phyloP scores from a whole-genome alignment of 2,329 filamentous ascomycete species.

The Trichoderma breve region DNA sequence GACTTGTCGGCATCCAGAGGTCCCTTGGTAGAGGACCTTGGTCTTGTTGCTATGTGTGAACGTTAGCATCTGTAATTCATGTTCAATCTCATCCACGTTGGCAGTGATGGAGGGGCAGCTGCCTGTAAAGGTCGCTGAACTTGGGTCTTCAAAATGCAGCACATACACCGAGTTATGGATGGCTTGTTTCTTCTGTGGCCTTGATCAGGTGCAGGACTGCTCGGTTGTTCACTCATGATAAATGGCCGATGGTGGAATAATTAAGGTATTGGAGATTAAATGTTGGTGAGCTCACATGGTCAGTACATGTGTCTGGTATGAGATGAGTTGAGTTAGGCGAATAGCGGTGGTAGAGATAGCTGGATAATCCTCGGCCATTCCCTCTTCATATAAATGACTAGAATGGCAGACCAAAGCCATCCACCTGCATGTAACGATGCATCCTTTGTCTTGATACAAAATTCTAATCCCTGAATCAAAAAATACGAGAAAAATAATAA shows the following conservation, averaged over 20 bases:
- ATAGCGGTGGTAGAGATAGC: neutral
- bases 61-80: conserved; percentile 13
- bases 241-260: neutral
- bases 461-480: neutral
- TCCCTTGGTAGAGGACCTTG: conserved; percentile 71
- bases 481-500: neutral
- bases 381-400: neutral
- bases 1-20: conserved; percentile 77
- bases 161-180: conserved; percentile 37
- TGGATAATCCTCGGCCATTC: conserved; percentile 7
- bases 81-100: too few relatives aligned
- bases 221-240: conserved; percentile 20
- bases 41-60: conserved; percentile 45
- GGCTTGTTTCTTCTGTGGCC: conserved; percentile 34
- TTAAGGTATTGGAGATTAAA: neutral
- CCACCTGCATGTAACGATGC: neutral
- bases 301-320: neutral
- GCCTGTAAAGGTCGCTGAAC: neutral
- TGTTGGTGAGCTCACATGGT: neutral
- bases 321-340: neutral
- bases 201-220: conserved; percentile 19
- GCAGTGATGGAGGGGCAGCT: conserved; percentile 1
- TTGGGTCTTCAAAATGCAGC: neutral
- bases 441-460: neutral
- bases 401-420: neutral